Percentiles rank a stretch among this genome's conserved stretches.
Conservation (phyloP, 805 yeast species). For the Ogataea naganishii region DNA sequence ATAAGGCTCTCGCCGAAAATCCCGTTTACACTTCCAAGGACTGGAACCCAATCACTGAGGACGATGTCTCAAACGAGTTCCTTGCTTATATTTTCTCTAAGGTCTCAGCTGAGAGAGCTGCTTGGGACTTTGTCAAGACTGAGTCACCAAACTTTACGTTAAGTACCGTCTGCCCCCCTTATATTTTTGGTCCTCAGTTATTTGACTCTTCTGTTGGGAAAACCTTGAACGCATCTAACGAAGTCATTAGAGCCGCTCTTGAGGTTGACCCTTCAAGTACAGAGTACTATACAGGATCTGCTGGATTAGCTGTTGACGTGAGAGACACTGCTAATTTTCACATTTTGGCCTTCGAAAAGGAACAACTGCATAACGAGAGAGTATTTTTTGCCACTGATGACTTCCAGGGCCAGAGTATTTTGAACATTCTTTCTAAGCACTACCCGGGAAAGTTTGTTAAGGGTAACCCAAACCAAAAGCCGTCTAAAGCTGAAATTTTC, state of each 20-base stretch:
- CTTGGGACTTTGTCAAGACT: slow-evolving; percentile 26
- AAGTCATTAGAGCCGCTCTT: no score
- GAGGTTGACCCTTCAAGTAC: no score
- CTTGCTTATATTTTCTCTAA: slow-evolving; percentile 28
- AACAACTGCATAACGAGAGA: slow-evolving; percentile 24
- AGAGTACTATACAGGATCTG: no score
- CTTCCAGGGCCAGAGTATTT: slow-evolving; percentile 19
- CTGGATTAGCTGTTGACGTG: no score
- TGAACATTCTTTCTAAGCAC: slow-evolving; percentile 23
- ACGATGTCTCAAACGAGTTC: slow-evolving; percentile 26
- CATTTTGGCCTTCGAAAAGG: slow-evolving; percentile 15
- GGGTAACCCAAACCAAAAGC: slow-evolving; percentile 27
- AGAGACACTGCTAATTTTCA: slow-evolving; percentile 54
- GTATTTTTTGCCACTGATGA: slow-evolving; percentile 17
- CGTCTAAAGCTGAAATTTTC: background rate
- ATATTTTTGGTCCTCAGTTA: slow-evolving; percentile 39
- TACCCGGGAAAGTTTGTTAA: slow-evolving; percentile 39
- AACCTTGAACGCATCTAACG: slow-evolving; percentile 25
- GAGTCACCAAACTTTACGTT: slow-evolving; percentile 25
- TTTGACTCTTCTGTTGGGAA: slow-evolving; percentile 21
- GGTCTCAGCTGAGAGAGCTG: slow-evolving; percentile 30
- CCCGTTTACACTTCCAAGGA: slow-evolving; percentile 16
- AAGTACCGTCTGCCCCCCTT: slow-evolving; percentile 28
- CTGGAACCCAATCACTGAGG: slow-evolving; percentile 24
- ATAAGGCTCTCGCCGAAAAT: slow-evolving; percentile 3